Evolutionary conservation across 2,329 filamentous ascomycete genomes (phyloP).

Genomic region (Aureobasidium uvarum): DNA sequence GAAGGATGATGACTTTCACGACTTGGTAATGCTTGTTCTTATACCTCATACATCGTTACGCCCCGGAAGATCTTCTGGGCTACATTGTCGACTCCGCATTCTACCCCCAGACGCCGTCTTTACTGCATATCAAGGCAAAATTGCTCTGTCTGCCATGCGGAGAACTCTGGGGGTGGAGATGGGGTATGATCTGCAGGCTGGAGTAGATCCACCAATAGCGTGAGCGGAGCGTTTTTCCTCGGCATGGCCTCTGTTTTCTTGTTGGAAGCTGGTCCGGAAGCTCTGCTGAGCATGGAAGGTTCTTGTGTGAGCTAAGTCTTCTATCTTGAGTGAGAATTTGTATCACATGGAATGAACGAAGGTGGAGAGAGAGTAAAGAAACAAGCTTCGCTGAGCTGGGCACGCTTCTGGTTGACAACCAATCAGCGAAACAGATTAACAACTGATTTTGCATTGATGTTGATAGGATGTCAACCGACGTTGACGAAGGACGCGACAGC

Average conservation of each 20-base stretch:
- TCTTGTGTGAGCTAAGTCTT: neutral
- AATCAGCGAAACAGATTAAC: neutral
- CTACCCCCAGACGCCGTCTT: neutral
- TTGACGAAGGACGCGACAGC: no score
- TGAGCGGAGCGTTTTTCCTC: neutral
- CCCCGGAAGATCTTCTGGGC: conserved; percentile 4
- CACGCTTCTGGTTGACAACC: neutral
- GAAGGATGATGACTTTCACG: neutral
- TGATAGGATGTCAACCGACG: no score
- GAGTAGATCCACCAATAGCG: conserved; percentile 28
- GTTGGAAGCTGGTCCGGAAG: neutral
- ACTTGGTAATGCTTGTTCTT: conserved; percentile 24
- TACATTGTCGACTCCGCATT: conserved; percentile 21
- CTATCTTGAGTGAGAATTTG: no score
- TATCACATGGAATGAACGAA: neutral
- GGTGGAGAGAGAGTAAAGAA: neutral
- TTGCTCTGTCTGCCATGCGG: neutral
- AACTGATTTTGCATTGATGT: no score
- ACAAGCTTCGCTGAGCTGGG: neutral
- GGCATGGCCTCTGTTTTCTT: neutral
- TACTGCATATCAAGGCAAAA: neutral
- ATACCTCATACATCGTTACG: neutral
- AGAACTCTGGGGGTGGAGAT: conserved; percentile 11
- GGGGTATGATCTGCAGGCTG: conserved; percentile 13
- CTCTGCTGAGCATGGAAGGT: no score